Evolutionary conservation across 202 grass and related monocot genomes (phyloP), one percentile per base, ranked within the genome.

Genomic region (Eragrostis tef): DNA sequence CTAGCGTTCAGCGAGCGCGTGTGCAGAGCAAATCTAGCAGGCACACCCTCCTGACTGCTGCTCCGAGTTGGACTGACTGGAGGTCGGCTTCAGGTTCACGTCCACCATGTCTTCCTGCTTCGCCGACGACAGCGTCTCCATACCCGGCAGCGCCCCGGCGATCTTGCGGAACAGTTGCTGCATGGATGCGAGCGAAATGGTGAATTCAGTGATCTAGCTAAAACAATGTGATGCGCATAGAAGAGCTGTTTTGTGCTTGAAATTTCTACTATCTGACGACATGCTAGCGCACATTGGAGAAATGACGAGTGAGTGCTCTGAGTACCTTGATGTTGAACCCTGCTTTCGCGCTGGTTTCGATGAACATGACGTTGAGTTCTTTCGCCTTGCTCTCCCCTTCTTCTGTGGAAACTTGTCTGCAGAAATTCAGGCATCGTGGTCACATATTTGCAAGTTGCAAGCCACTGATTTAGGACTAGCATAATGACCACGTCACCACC

Each of bases 241-340:
- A 21, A 10, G 7, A 20, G 9, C 2, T 58, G 54, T 58, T 21
- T 45, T 21, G 9, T n/a, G 20, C 54, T 11, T 24, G 9, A 58
- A 20, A 20, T n/a, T 56, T 7, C 19, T 53, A 53, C 50, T 53
- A 53, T 53, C 50, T 53, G 16, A 53, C 2, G 50, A 7, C 50
- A 53, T 53, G 5, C 50, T 53, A 11, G 9, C 57, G 9, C 27
- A 41, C n/a, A 75, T 47, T 19, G 9, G 8, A 45, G 14, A 34
- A 11, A 41, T 41, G 11, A 39, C 6, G 24, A 22, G 66, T 6
- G 24, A 22, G 66, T 44, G 6, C 10, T 61, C 46, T 48, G 62
- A 91, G 8, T 61, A 61, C 92, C 83, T 94, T 94, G 82, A 94
- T 94, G 74, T 91, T 94, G 72, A 94, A 94, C 63, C 89, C 89